Evolutionary conservation across 768 basidiomycete genomes (phyloP), one percentile per base, ranked within the genome.

Genomic region (Agrocybe pediades): DNA sequence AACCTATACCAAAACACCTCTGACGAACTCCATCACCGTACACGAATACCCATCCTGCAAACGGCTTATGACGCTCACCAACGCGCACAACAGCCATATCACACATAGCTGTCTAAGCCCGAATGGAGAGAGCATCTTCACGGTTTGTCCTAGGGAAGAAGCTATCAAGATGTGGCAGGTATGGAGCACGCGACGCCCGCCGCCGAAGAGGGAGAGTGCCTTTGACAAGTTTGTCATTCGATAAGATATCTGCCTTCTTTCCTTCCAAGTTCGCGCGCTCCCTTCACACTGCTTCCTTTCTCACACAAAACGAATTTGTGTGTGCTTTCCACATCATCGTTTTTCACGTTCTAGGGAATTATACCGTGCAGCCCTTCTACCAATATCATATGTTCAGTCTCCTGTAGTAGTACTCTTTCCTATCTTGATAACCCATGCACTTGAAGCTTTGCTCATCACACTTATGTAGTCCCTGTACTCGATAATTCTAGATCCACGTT

Each of bases 161-260:
- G 80, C 83, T 43, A 85, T 88, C 70, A 87, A 86, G 70, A 83
- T 86, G 79, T 88, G 85, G 80, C 82, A 84, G 56, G 83, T 87
- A 26, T 88, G 86, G 86, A 68, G 65, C n/a, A 64, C 68, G 46
- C 68, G 72, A 23, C 56, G 65, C 29, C 62, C 65, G 24, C 61
- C 57, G 23, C 63, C 62, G 51, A 74, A 67, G 60, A 65, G 65
- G 53, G 71, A 71, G 60, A 78, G 76, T 53, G 72, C 74, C 16
- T 81, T 81, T 57, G 76, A 78, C 53, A 75, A 68, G 49, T 80
- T 72, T 61, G 63, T 64, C 30, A 80, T 81, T 57, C 78, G 78
- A 25, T 81, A 59, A 72, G 33, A 33, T 25, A n/a, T 19, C 16
- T n/a, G 53, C 39, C 6, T 24, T 25, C 3, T 39, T 19, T 7